Base-by-base conservation (phyloP, 345 rosid genomes). In the Lepidium aucheri region DNA sequence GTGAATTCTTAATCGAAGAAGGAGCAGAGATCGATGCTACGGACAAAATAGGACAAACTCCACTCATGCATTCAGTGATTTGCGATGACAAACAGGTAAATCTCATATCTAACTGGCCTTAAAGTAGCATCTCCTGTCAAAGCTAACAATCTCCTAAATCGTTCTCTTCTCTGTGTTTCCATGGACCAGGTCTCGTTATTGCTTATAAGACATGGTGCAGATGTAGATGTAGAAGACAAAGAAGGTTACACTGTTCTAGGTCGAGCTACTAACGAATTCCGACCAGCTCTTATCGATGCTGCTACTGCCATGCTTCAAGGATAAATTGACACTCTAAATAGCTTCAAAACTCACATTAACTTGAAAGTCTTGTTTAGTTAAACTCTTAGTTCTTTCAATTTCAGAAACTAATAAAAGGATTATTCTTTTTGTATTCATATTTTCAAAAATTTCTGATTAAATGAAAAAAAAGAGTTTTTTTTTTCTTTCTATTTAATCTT, bases 231-330 rank as follows among this genome's bases (percentile, higher is more conserved):
- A 63, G 93, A 87, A 81, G 98, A 89, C 78, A 89, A 87, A 53
- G 98, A 93, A 79, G 97, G 96, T 0, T 93, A 86, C 85, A 87
- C 97, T 5, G 97, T 89, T 64, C 86, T 93, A n/a, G 98, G 97
- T 24, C 89, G 83, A 72, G 91, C 98, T 65, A 78, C 93, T 1
- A 40, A 5, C 13, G 87, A 80, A 36, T 76, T 87, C 53, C 80
- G 96, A 74, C 83, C 88, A 1, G 35, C 60, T 16, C 82, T 93
- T 22, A 43, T 86, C 4, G 90, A 93, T 70, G 97, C 94, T 9
- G 96, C 95, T 1, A 76, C 78, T 66, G 81, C 91, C 30, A 89
- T 93, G 97, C 79, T 84, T 34, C 96, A 89, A 82, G 88, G 78
- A 72, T 87, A 76, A 84, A 17, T 47, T 57, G 54, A 28, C 7